phyloP scores from a whole-genome alignment of 2,329 filamentous ascomycete species.

The Pseudocercospora macadamiae region DNA sequence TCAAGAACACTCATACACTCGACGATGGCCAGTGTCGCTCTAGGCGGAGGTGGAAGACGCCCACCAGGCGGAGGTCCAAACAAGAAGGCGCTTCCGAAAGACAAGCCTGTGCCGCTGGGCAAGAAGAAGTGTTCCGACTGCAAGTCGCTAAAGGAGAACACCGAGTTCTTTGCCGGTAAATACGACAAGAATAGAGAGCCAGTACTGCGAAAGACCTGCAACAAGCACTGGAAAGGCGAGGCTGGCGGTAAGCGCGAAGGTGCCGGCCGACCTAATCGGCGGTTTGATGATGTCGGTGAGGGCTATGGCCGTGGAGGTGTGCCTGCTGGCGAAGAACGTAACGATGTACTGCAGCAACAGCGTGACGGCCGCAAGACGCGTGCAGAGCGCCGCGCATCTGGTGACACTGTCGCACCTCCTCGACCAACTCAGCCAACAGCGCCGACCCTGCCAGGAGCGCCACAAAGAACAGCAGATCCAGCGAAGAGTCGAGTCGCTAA shows the following conservation, averaged over 20 bases:
- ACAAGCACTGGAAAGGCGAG: too few species aligned
- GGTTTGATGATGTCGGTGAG: neutral
- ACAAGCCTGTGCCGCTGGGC: neutral
- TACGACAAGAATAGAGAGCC: neutral
- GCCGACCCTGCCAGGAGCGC: neutral
- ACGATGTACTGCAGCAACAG: neutral
- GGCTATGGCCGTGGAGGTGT: neutral
- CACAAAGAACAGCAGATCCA: neutral
- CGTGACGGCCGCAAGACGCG: neutral
- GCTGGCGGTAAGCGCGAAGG: too few species aligned
- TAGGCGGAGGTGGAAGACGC: neutral
- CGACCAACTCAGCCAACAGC: neutral
- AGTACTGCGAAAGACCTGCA: neutral
- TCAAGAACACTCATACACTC: neutral
- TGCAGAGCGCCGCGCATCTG: neutral
- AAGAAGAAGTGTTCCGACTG: neutral
- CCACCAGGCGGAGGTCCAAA: neutral
- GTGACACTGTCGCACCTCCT: neutral
- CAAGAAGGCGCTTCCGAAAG: neutral
- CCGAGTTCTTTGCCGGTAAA: neutral
- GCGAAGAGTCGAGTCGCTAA: neutral
- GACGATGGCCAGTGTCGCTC: neutral
- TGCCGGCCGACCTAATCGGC: neutral
- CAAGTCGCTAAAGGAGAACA: neutral
- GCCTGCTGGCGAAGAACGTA: neutral